phyloP scores from a whole-genome alignment of 257 asterid species.

The Solanum commersonii region DNA sequence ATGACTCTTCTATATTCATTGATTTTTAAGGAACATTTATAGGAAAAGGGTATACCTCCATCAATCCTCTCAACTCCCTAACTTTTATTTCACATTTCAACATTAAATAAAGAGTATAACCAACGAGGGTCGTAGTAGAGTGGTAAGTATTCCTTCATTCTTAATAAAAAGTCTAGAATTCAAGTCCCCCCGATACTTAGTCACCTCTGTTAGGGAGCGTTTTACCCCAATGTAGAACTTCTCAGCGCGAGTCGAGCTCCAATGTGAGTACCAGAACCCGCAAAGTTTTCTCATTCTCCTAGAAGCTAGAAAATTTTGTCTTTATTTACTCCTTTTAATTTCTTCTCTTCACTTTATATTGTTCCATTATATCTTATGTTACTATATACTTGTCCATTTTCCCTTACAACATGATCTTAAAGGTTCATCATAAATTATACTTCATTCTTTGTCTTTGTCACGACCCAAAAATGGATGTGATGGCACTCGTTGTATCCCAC shows the following conservation, averaged over 20 bases:
- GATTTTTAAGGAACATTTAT: neutral
- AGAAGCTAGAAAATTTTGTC: neutral
- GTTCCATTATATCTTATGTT: neutral
- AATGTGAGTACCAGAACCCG: too few species aligned
- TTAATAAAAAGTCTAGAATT: too few species aligned
- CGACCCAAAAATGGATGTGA: too few species aligned
- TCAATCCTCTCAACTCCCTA: neutral
- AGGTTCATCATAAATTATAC: neutral
- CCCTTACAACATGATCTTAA: neutral
- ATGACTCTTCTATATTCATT: neutral
- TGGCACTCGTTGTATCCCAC: too few species aligned
- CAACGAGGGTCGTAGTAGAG: too few species aligned
- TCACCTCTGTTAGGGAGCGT: too few species aligned
- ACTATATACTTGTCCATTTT: neutral
- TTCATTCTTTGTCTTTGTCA: neutral
- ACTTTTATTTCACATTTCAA: neutral
- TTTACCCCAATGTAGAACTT: too few species aligned
- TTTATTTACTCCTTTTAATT: neutral
- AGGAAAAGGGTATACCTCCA: neutral
- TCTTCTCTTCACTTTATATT: neutral
- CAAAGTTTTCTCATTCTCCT: neutral
- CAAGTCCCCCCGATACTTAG: too few species aligned
- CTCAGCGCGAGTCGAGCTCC: too few species aligned
- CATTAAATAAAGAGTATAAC: neutral
- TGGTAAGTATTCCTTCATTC: too few species aligned